Percentiles rank a stretch among this genome's conserved stretches.
Evolutionary conservation across 805 yeast genomes (phyloP).

Genomic region (Ogataea allantospora): DNA sequence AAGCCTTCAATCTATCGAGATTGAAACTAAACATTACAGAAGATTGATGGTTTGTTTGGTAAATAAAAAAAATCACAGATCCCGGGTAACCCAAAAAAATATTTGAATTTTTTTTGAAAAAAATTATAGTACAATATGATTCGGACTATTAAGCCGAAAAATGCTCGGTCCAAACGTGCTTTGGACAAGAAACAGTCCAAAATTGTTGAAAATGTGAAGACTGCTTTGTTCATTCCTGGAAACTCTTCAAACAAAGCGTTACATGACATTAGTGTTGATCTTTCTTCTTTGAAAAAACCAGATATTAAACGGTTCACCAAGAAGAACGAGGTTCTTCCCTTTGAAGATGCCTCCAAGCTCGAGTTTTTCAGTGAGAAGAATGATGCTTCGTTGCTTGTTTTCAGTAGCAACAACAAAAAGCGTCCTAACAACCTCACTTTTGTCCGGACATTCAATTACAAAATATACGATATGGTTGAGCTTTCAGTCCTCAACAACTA

Average conservation of each 20-base stretch:
- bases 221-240: slow-evolving; percentile 91
- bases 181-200: slow-evolving; percentile 85
- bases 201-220: slow-evolving; percentile 83
- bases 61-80: slow-evolving; percentile 5
- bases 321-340: slow-evolving; percentile 88
- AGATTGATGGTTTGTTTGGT: slow-evolving; percentile 7
- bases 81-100: slow-evolving; percentile 16
- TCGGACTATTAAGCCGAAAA: slow-evolving; percentile 76
- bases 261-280: slow-evolving; percentile 87
- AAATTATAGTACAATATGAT: slow-evolving; percentile 27
- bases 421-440: slow-evolving; percentile 90
- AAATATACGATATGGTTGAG: slow-evolving; percentile 93
- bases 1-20: slow-evolving; percentile 7
- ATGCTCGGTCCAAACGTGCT: slow-evolving; percentile 94
- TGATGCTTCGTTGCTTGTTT: slow-evolving; percentile 80
- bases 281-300: slow-evolving; percentile 89
- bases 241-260: slow-evolving; percentile 71
- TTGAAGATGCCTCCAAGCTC: slow-evolving; percentile 80
- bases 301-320: slow-evolving; percentile 80
- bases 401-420: slow-evolving; percentile 80
- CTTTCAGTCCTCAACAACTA: slow-evolving; percentile 65
- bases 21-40: slow-evolving; percentile 10
- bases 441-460: slow-evolving; percentile 84
- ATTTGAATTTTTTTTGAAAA: slow-evolving; percentile 10
- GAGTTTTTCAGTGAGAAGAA: slow-evolving; percentile 96